Evolutionary conservation across 2,329 filamentous ascomycete species (phyloP), one percentile per base, ranked within the genome.

Genomic region (Scytalidium sp.): DNA sequence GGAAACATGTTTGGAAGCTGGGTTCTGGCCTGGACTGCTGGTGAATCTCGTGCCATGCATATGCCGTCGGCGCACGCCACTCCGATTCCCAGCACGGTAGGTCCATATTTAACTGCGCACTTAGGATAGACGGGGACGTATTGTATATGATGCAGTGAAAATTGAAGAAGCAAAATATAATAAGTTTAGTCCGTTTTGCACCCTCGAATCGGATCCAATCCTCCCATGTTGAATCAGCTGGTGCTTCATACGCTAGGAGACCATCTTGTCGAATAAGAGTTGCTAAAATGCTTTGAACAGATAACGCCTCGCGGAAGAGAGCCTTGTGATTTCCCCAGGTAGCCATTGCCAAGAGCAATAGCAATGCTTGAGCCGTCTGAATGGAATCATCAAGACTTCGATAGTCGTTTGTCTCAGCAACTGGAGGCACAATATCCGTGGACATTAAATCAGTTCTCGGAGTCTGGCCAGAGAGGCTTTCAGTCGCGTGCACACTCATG

Each of bases 301-400:
- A 76, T n/a, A 84, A 60, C 0, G 81, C 77, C 52, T 84, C 81
- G 48, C 81, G 76, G 5, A 84, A 65, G 29, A 84, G 81, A 1
- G 78, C 76, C 55, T 81, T 82, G 52, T 82, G 82, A 23, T 78
- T 77, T 2, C 79, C 80, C 81, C 81, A 84, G 5, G 83, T 72
- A 0, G 80, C 81, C 8, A 83, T 74, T 0, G 79, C 78, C 55
- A 83, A 83, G 3, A 84, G 72, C 1, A 87, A 63, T 0, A 87
- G 66, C 1, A 87, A 71, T 3, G 83, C 78, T 58, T 87, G 83
- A 2, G 85, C 84, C 0, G 82, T 87, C 61, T 87, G 83, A 42
- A 87, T 49, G 23, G 32, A 36, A 6, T 36, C 32, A 36, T 36
- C 32, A 10, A n/a, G 11, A 15, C 13, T 36, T 7, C 13, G 25